Conservation (phyloP, 768 basidiomycete species). For the Lactifluus pinguis region DNA sequence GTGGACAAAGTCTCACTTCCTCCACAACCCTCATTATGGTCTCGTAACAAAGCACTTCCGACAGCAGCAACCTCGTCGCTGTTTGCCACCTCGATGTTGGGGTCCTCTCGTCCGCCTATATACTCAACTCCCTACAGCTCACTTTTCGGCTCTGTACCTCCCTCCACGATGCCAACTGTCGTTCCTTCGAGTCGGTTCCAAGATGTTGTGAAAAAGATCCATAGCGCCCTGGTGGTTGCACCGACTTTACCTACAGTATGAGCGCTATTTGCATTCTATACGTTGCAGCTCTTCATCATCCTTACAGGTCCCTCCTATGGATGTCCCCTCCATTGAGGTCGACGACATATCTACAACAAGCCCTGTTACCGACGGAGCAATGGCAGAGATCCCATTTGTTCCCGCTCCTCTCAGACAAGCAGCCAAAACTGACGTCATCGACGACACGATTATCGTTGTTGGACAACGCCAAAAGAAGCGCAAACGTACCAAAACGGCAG, state of each 20-base stretch:
- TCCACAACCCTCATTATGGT: slow-evolving; percentile 3
- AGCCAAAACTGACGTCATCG: slow-evolving; percentile 27
- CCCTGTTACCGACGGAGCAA: slow-evolving; percentile 28
- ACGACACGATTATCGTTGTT: slow-evolving; percentile 66
- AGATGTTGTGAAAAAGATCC: slow-evolving; percentile 56
- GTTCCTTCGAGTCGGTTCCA: slow-evolving; percentile 30
- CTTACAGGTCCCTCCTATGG: not conserved
- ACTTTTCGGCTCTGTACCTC: slow-evolving; percentile 30
- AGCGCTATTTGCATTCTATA: not conserved
- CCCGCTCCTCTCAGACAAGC: slow-evolving; percentile 50
- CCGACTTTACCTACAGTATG: slow-evolving; percentile 42
- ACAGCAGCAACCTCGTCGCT: slow-evolving; percentile 17
- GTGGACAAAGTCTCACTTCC: not conserved
- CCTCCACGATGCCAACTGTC: not conserved
- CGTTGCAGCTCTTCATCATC: not conserved
- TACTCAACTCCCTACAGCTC: slow-evolving; percentile 32
- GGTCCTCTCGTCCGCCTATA: not conserved
- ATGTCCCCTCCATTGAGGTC: slow-evolving; percentile 8
- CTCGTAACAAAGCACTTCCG: not conserved
- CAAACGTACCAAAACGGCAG: slow-evolving; percentile 38
- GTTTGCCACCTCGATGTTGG: slow-evolving; percentile 13
- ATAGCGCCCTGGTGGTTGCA: slow-evolving; percentile 51
- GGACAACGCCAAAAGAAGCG: slow-evolving; percentile 62
- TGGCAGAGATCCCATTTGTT: slow-evolving; percentile 71
- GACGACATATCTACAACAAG: slow-evolving; percentile 1